These are phyloP conservation scores for Yamadazyma mexicana DNA, from an alignment of 1,139 yeast genomes.

Conservation along the genomic window DNA sequence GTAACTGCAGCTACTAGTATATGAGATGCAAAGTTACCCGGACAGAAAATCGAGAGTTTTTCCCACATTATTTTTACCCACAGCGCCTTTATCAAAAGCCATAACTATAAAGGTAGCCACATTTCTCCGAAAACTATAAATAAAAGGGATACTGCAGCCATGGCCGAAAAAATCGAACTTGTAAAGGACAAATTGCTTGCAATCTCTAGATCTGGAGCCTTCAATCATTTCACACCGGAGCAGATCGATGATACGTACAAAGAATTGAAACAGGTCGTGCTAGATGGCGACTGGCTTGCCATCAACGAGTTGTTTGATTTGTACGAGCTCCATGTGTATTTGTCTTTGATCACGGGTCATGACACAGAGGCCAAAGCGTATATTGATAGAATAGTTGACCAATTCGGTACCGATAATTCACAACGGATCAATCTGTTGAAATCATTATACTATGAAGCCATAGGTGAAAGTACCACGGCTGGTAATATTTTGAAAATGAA, in stretches of 20 bases:
- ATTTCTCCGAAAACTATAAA: constrained; percentile 2
- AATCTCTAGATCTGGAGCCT: constrained; percentile 34
- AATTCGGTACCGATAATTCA: constrained; percentile 45
- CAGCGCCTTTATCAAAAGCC: background rate
- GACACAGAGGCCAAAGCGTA: constrained; percentile 71
- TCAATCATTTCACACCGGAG: constrained; percentile 35
- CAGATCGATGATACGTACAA: constrained; percentile 31
- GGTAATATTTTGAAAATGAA: constrained; percentile 36
- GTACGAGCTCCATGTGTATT: constrained; percentile 70
- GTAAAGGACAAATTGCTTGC: constrained; percentile 25
- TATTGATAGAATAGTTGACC: constrained; percentile 64
- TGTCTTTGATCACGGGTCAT: constrained; percentile 60
- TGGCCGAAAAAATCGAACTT: constrained; percentile 7
- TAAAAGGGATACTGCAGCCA: background rate
- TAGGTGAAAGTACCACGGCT: constrained; percentile 39
- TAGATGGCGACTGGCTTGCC: constrained; percentile 29
- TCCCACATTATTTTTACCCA: background rate
- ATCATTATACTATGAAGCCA: constrained; percentile 58
- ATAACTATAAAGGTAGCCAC: constrained; percentile 2
- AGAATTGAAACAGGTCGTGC: constrained; percentile 34
- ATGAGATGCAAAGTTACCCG: no score
- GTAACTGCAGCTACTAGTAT: background rate
- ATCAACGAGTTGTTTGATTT: constrained; percentile 58
- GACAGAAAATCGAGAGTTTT: background rate
- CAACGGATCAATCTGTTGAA: constrained; percentile 60